These are phyloP conservation scores for Rubus idaeus DNA, from an alignment of 306 rosid genomes.

Conservation along the genomic window DNA sequence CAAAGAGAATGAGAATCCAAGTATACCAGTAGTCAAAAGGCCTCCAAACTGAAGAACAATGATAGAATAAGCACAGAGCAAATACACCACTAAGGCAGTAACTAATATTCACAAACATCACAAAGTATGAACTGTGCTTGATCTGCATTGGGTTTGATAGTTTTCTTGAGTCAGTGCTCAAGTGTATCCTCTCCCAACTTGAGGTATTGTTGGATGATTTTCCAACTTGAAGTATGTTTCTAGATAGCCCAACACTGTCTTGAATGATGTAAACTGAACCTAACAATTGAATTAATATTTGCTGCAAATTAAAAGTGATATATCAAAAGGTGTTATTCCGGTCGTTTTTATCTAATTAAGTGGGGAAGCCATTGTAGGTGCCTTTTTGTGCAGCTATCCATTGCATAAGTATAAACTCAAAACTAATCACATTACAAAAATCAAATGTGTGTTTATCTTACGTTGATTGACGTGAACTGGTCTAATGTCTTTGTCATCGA, in stretches of 20 bases:
- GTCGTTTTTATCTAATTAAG: neutral
- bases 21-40: too few species aligned
- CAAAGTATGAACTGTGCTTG: too few species aligned
- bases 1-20: too few species aligned
- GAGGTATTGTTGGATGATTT: too few species aligned
- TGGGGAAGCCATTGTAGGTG: neutral
- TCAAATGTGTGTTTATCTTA: constrained; percentile 13
- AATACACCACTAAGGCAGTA: too few species aligned
- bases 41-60: too few species aligned
- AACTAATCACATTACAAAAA: neutral
- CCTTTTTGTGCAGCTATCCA: constrained; percentile 1
- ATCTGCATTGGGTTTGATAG: too few species aligned
- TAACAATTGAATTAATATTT: neutral
- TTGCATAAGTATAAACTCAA: constrained; percentile 6
- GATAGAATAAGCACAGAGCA: too few species aligned
- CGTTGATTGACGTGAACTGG: constrained; percentile 11
- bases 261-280: neutral
- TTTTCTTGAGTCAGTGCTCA: too few species aligned
- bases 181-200: too few species aligned
- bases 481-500: neutral
- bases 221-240: neutral
- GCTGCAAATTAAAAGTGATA: neutral
- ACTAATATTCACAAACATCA: too few species aligned
- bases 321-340: neutral
- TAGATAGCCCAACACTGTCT: too few species aligned